Evolutionary conservation across 805 yeast genomes (phyloP).

Genomic region (Monosporozyma solicola): DNA sequence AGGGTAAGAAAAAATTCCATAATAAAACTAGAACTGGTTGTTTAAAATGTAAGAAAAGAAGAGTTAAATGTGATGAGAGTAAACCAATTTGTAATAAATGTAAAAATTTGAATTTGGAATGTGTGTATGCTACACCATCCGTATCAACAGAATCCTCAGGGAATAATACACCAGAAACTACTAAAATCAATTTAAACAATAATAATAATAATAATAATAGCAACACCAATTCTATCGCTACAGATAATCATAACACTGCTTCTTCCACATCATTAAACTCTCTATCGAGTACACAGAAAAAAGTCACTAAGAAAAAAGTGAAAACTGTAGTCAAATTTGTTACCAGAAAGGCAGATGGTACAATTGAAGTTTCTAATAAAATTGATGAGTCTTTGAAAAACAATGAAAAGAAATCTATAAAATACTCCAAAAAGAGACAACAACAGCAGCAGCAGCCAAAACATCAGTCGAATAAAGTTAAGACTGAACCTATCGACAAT

Average conservation of each 20-base stretch:
- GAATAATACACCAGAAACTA: not conserved
- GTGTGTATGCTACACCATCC: constrained; percentile 43
- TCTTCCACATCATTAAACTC: not conserved
- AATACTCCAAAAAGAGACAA: not conserved
- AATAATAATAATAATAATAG: not conserved
- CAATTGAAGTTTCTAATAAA: not conserved
- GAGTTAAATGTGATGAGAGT: constrained; percentile 88
- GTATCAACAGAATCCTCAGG: no score
- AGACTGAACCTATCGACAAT: not conserved
- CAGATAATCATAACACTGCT: not conserved
- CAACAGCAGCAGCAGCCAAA: not conserved
- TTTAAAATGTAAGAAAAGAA: constrained; percentile 74
- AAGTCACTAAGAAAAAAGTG: not conserved
- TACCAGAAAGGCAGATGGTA: not conserved
- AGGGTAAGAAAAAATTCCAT: constrained; percentile 80
- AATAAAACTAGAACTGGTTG: constrained; percentile 86
- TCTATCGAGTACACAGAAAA: not conserved
- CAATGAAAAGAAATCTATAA: not conserved
- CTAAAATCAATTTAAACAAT: not conserved
- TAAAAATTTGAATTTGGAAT: constrained; percentile 64
- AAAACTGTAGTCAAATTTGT: not conserved
- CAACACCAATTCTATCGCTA: not conserved
- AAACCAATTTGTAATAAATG: constrained; percentile 79
- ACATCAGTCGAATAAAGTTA: not conserved
- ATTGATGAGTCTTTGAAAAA: not conserved